These are phyloP conservation scores for Petrea volubilis DNA, from an alignment of 257 asterid genomes.

Conservation along the genomic window DNA sequence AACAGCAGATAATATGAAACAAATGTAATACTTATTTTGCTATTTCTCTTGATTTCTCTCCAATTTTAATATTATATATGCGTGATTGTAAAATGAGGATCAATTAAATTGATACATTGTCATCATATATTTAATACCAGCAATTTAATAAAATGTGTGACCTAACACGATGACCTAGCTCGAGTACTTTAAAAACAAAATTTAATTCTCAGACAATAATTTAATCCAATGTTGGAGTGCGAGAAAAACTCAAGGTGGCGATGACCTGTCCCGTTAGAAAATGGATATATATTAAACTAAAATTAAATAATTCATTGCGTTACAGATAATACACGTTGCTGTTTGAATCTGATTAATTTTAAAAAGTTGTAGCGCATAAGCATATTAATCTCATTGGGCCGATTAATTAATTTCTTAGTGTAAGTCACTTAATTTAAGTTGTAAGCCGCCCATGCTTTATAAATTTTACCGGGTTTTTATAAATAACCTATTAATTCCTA, in stretches of 20 bases:
- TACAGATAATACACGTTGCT: background rate
- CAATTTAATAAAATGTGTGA: background rate
- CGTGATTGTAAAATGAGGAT: too few relatives aligned
- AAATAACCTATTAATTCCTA: background rate
- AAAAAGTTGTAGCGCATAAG: background rate
- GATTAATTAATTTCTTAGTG: background rate
- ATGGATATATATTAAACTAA: background rate
- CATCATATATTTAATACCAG: background rate
- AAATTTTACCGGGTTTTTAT: too few relatives aligned
- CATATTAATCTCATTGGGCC: background rate
- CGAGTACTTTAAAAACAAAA: background rate
- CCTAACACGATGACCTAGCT: background rate
- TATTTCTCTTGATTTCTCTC: too few relatives aligned
- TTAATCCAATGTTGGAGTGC: background rate
- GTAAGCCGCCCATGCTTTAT: background rate
- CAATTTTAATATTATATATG: too few relatives aligned
- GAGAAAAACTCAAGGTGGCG: background rate
- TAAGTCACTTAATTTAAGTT: background rate
- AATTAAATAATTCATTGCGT: background rate
- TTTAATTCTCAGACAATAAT: too few relatives aligned
- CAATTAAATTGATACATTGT: too few relatives aligned
- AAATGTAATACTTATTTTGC: too few relatives aligned
- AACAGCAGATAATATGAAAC: too few relatives aligned
- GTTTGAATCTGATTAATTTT: background rate
- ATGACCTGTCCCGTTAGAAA: background rate